These are phyloP conservation scores for Suhomyces kunorum DNA, from an alignment of 1,139 yeast species.

Conservation along the genomic window DNA sequence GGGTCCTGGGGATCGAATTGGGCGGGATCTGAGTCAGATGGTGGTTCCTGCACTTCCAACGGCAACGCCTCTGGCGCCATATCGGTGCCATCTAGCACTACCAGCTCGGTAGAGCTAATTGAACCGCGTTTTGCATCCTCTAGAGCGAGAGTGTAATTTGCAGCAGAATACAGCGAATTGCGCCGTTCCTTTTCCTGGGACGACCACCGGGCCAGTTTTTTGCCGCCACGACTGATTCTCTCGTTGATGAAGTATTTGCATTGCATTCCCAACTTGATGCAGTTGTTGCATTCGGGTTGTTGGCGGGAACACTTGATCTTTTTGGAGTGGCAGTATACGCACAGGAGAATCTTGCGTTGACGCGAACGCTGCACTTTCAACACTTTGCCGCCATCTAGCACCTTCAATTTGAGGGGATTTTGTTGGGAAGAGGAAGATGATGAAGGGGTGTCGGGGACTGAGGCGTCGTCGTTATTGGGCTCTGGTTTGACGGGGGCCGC, in stretches of 20 bases:
- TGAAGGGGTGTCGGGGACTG: too few species aligned
- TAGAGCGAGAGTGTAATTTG: not conserved
- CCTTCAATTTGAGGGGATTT: constrained; percentile 18
- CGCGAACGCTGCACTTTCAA: constrained; percentile 61
- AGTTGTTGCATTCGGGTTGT: constrained; percentile 50
- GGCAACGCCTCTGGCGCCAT: too few species aligned
- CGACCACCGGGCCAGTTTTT: constrained; percentile 24
- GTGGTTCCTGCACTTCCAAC: constrained; percentile 34
- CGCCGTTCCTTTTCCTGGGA: constrained; percentile 6
- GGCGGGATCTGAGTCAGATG: too few species aligned
- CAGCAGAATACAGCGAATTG: not conserved
- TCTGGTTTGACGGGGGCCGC: not conserved
- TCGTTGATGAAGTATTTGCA: constrained; percentile 62
- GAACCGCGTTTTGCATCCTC: constrained; percentile 4
- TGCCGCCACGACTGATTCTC: constrained; percentile 52
- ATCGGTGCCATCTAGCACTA: too few species aligned
- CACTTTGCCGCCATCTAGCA: constrained; percentile 47
- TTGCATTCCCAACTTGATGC: constrained; percentile 43
- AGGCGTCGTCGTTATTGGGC: not conserved
- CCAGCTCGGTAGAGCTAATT: constrained; percentile 9
- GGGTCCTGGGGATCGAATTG: too few species aligned
- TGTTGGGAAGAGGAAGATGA: too few species aligned
- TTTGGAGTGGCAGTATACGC: constrained; percentile 63
- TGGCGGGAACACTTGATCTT: constrained; percentile 60
- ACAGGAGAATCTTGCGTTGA: constrained; percentile 56